Evolutionary conservation across 1,284 basidiomycete species (phyloP).

Genomic region (Sporisorium iseilematis-ciliati): DNA sequence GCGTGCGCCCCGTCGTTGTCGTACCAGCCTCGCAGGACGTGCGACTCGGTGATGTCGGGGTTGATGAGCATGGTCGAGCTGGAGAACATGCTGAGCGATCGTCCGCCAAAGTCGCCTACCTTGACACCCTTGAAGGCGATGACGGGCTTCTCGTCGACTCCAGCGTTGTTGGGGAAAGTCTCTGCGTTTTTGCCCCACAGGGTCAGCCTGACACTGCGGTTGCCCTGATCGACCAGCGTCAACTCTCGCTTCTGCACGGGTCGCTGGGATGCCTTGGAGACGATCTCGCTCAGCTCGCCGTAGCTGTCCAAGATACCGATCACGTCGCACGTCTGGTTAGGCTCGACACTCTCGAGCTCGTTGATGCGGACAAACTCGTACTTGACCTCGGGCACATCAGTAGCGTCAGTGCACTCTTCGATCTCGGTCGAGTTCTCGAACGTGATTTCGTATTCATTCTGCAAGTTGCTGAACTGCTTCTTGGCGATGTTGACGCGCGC

Average conservation of each 20-base stretch:
- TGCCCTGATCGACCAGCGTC: conserved; percentile 86
- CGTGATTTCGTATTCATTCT: conserved; percentile 93
- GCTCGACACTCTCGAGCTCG: conserved; percentile 65
- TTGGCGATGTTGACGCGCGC: conserved; percentile 94
- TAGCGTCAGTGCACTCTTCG: conserved; percentile 64
- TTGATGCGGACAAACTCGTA: conserved; percentile 68
- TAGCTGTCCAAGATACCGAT: conserved; percentile 64
- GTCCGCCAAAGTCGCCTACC: conserved; percentile 92
- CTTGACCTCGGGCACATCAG: conserved; percentile 69
- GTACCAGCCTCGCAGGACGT: conserved; percentile 89
- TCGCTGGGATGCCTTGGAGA: conserved; percentile 67
- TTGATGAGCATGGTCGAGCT: conserved; percentile 73
- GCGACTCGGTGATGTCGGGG: conserved; percentile 89
- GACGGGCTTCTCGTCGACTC: conserved; percentile 65
- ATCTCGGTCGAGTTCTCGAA: conserved; percentile 77
- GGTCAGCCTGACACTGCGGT: conserved; percentile 85
- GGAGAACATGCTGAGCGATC: conserved; percentile 80
- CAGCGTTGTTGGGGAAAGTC: conserved; percentile 73
- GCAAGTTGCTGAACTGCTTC: conserved; percentile 92
- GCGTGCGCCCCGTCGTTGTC: conserved; percentile 61
- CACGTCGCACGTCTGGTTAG: conserved; percentile 70
- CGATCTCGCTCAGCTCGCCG: conserved; percentile 65
- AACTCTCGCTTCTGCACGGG: conserved; percentile 67
- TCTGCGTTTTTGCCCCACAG: conserved; percentile 98
- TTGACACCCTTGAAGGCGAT: conserved; percentile 92